Conservation (phyloP, 495 filamentous ascomycete species). For the Emericellopsis terricola region DNA sequence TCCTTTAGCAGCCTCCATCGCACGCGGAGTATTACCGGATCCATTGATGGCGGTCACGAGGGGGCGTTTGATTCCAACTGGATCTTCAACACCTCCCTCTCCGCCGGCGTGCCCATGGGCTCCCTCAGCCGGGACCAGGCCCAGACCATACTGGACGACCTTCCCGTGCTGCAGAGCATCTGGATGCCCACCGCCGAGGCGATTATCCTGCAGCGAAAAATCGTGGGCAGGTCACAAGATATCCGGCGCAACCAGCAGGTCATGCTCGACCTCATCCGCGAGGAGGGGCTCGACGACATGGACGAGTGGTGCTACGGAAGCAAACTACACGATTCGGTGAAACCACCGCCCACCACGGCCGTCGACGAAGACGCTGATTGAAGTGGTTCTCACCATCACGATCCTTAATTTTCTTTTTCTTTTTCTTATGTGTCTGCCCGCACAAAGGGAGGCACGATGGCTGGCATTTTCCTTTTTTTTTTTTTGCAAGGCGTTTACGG, state of each 20-base stretch:
- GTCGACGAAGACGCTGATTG: constrained; percentile 25
- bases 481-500: too few species aligned
- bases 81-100: constrained; percentile 31
- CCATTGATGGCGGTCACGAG: constrained; percentile 1
- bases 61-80: constrained; percentile 9
- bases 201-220: constrained; percentile 32
- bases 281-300: constrained; percentile 28
- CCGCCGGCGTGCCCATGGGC: constrained; percentile 35
- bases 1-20: constrained; percentile 1
- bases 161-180: constrained; percentile 28
- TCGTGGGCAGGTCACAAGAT: constrained; percentile 29
- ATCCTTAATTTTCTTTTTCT: constrained; percentile 4
- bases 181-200: constrained; percentile 35
- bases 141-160: constrained; percentile 26
- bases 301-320: constrained; percentile 36
- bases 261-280: constrained; percentile 32
- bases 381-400: neutral
- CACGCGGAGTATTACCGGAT: neutral
- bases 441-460: neutral
- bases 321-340: constrained; percentile 20
- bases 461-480: too few species aligned
- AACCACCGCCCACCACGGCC: constrained; percentile 26
- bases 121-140: constrained; percentile 25
- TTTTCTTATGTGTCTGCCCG: neutral
- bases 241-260: constrained; percentile 35